Conservation (phyloP, 495 filamentous ascomycete species). For the Polyplosphaeria fusca region DNA sequence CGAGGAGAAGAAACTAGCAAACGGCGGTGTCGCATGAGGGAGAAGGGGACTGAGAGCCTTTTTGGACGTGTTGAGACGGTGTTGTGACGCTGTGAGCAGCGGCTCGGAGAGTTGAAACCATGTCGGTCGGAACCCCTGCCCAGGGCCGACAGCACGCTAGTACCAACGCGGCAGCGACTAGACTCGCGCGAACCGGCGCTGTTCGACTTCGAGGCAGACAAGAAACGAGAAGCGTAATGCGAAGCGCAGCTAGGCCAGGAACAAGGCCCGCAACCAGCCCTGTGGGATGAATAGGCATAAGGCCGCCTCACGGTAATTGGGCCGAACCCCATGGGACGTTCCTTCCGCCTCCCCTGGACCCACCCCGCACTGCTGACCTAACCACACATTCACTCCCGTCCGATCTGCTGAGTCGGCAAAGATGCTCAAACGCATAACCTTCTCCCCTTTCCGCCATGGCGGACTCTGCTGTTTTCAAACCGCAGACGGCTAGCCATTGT, state of each 20-base stretch:
- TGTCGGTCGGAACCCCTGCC: slow-evolving; percentile 13
- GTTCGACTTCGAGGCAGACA: neutral
- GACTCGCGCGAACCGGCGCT: neutral
- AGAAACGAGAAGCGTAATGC: neutral
- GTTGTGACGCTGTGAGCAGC: slow-evolving; percentile 17
- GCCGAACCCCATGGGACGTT: neutral
- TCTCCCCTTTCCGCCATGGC: slow-evolving; percentile 3
- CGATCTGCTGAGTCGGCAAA: neutral
- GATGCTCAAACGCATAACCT: slow-evolving; percentile 13
- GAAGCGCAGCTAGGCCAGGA: neutral
- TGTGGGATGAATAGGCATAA: neutral
- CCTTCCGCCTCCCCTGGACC: neutral
- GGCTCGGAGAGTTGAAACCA: slow-evolving; percentile 1
- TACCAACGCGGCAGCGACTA: neutral
- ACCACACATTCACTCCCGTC: neutral
- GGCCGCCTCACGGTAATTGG: neutral
- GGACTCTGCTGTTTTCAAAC: slow-evolving; percentile 14
- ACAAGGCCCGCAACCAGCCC: neutral
- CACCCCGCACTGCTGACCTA: neutral
- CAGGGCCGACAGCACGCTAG: neutral
- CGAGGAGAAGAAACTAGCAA: slow-evolving; percentile 9
- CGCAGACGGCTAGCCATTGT: slow-evolving; percentile 6
- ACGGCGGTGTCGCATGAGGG: slow-evolving; percentile 11
- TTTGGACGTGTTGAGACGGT: slow-evolving; percentile 16
- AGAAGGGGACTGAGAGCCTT: neutral